phyloP scores from a whole-genome alignment of 305 asterid species.

The Fraxinus baroniana region DNA sequence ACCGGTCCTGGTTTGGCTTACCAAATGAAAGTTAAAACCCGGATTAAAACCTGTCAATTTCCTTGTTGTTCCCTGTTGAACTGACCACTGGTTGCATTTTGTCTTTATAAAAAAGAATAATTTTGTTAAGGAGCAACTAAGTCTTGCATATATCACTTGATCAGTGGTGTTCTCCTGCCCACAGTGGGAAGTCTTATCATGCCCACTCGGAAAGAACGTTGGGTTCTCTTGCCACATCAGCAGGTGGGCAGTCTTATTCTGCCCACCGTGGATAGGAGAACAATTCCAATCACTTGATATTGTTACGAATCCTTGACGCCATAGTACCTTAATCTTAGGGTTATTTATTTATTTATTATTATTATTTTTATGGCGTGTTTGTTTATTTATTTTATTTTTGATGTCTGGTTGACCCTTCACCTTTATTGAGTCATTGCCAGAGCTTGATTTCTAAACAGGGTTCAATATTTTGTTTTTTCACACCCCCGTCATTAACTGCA shows the following conservation, averaged over 20 bases:
- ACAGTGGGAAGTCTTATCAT: too few species aligned
- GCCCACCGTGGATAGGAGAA: too few species aligned
- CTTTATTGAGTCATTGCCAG: background rate
- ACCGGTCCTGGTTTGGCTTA: too few species aligned
- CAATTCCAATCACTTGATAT: too few species aligned
- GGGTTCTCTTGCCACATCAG: too few species aligned
- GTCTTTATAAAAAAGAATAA: background rate
- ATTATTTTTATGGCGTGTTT: background rate
- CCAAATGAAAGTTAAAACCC: background rate
- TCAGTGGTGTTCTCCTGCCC: too few species aligned
- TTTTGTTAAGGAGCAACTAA: background rate
- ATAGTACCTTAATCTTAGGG: background rate
- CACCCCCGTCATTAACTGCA: constrained; percentile 18
- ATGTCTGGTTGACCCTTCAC: background rate
- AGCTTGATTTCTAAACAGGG: background rate
- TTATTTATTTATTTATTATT: too few species aligned
- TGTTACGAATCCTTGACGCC: background rate
- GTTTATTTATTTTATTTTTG: background rate
- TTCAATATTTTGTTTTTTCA: background rate
- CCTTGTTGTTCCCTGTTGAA: background rate
- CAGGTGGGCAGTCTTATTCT: too few species aligned
- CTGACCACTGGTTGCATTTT: background rate
- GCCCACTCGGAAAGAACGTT: too few species aligned
- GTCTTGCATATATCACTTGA: background rate
- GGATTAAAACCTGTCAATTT: background rate